Evolutionary conservation across 2,329 filamentous ascomycete species (phyloP), one percentile per base, ranked within the genome.

Genomic region (Ascosphaera acerosa): DNA sequence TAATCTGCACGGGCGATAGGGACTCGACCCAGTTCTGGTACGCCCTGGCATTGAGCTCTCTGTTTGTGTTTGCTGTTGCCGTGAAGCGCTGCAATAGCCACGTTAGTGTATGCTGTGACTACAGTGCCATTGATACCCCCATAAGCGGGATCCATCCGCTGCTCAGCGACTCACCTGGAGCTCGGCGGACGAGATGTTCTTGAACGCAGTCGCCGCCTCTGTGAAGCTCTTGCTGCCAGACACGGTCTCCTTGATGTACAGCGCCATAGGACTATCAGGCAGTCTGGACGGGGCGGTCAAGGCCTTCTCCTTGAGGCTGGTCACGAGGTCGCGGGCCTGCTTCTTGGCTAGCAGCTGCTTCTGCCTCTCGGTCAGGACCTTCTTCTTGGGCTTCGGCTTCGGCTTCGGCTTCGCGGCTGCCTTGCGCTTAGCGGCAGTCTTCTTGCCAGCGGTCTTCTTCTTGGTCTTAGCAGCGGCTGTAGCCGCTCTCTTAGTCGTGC

Each of bases 1-100:
- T 52, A 40, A 76, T 72, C 42, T 70, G 45, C 4, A 62, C 51
- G 6, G 64, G 59, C 2, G 63, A 64, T 42, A 69, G 48, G 3
- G 46, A 49, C 18, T 58, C 45, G 14, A 75, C 45, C 64, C 65
- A 76, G 35, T 54, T 43, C 18, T 60, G 50, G 42, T 59, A 61
- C 10, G 50, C 52, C 14, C 50, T 48, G 14, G 45, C 39, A 31
- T 58, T 59, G 10, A 51, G 47, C 25, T 50, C 53, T 14, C 45
- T 57, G 38, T 55, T 58, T 35, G 59, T 42, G 33, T 54, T 55
- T 31, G 59, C 61, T 12, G 58, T 38, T 30, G 62, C 57, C 39
- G 62, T 59, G 44, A 61, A 63, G 40, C 55, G 54, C 67, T 72
- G 33, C n/a, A 34, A 27, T 17, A 16, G 20, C n/a, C n/a, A n/a